Percentiles rank a stretch among this genome's conserved stretches.
Conservation (phyloP, 805 yeast genomes). For the Ogataea siamensis region DNA sequence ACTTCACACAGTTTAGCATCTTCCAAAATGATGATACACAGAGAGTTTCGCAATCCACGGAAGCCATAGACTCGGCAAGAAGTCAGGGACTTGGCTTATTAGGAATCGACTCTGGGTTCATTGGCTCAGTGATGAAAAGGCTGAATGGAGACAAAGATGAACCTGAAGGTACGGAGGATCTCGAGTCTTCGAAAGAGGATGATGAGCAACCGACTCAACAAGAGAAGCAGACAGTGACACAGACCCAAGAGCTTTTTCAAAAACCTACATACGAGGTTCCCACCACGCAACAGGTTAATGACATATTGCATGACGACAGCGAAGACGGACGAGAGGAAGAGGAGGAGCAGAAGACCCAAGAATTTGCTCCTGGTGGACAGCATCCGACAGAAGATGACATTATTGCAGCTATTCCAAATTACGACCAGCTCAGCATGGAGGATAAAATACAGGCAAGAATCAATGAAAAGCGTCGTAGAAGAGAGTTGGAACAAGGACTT, state of each 20-base stretch:
- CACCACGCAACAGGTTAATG: neutral
- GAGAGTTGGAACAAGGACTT: conserved; percentile 21
- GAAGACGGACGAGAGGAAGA: neutral
- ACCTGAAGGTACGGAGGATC: conserved; percentile 1
- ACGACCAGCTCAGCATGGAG: conserved; percentile 25
- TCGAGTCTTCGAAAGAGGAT: conserved; percentile 6
- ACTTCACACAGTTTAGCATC: conserved; percentile 8
- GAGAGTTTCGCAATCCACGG: conserved; percentile 1
- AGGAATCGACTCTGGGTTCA: conserved; percentile 17
- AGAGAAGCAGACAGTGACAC: too few species aligned
- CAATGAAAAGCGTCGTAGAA: conserved; percentile 16
- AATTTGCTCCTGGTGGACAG: conserved; percentile 1
- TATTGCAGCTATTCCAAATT: conserved; percentile 15
- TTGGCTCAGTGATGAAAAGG: conserved; percentile 19
- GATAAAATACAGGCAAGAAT: conserved; percentile 32
- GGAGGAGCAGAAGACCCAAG: neutral
- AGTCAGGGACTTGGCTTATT: conserved; percentile 12
- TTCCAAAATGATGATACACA: conserved; percentile 5
- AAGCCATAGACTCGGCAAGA: conserved; percentile 1
- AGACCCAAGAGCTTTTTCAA: too few species aligned
- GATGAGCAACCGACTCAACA: neutral
- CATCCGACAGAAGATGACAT: conserved; percentile 5
- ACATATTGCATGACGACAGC: neutral
- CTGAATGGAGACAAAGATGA: conserved; percentile 13
- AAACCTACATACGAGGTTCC: neutral